Evolutionary conservation across 2,329 filamentous ascomycete species (phyloP), one percentile per base, ranked within the genome.

Genomic region (Drechslerella stenobrocha): DNA sequence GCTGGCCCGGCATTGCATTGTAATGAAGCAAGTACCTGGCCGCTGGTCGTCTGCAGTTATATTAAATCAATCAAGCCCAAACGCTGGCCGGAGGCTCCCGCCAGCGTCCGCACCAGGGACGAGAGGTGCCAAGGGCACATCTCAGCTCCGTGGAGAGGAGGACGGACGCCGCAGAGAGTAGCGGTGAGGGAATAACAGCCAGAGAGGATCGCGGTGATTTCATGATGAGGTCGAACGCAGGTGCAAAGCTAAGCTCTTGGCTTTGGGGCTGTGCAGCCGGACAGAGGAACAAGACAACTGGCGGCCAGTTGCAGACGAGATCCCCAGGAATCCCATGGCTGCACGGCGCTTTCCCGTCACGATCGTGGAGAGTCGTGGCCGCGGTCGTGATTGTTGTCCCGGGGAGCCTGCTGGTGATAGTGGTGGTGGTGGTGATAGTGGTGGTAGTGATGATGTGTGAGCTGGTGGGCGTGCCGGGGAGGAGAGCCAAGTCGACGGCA

Each of bases 231-330:
- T 65, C 46, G 44, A 51, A 47, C 28, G 13, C 32, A 30, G 44
- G 50, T 24, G 20, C 34, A 40, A 20, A n/a, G 59, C 37, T 52
- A 52, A 45, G 50, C 22, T 32, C 59, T 65, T 65, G 59, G 59
- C 59, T 65, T 59, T 64, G 52, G 59, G 59, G 59, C 59, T 65
- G 59, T 65, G 59, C 57, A 56, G 45, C 23, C 46, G 53, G 24
- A 44, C 35, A 32, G 22, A 57, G 28, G 34, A 44, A 44, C 22
- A 28, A 35, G 52, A 22, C 24, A 30, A 11, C 44, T 47, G 44
- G 18, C 47, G 9, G 22, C n/a, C 37, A 18, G 22, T 15, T n/a
- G 28, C 28, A 11, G 11, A 11, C 28, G 28, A 30, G 28, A 5
- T 5, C 5, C 28, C 5, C 5, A 5, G 28, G 11, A 30, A 30